Conservation (phyloP, 257 asterid species). For the Solanum rostratum region DNA sequence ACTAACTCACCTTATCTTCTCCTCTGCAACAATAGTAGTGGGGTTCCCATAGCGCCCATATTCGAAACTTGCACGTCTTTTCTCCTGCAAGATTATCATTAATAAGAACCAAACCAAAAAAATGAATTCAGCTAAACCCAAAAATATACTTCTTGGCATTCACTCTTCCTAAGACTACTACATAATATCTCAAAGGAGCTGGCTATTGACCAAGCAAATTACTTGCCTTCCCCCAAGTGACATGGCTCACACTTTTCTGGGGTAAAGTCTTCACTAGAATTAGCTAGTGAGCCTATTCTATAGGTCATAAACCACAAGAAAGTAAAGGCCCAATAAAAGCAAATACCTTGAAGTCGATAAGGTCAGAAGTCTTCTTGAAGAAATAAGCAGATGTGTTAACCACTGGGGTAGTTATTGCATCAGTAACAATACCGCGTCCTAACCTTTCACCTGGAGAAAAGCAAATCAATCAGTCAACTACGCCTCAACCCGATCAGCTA, state of each 20-base stretch:
- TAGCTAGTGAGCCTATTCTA: background rate
- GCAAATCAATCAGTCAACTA: background rate
- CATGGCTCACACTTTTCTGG: background rate
- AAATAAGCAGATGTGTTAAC: slow-evolving; percentile 86
- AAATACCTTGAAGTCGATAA: slow-evolving; percentile 82
- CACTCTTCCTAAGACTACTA: background rate
- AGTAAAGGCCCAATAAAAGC: background rate
- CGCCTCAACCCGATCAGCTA: background rate
- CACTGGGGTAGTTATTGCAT: slow-evolving; percentile 86
- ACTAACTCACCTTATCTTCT: slow-evolving; percentile 62
- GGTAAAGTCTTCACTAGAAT: background rate
- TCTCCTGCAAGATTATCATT: slow-evolving; percentile 46
- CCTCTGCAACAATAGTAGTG: slow-evolving; percentile 76
- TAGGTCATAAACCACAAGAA: background rate
- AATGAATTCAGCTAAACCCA: background rate
- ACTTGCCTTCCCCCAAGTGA: background rate
- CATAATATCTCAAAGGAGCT: background rate
- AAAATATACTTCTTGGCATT: background rate
- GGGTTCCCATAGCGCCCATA: slow-evolving; percentile 91
- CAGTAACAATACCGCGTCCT: slow-evolving; percentile 72
- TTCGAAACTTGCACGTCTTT: slow-evolving; percentile 66
- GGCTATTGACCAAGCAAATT: background rate
- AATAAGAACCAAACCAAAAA: background rate
- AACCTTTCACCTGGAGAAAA: slow-evolving; percentile 70
- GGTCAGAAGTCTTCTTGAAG: slow-evolving; percentile 80